Percentiles rank a stretch among this genome's conserved stretches.
phyloP scores from a whole-genome alignment of 1,139 yeast genomes.

The Taphrina sp. region DNA sequence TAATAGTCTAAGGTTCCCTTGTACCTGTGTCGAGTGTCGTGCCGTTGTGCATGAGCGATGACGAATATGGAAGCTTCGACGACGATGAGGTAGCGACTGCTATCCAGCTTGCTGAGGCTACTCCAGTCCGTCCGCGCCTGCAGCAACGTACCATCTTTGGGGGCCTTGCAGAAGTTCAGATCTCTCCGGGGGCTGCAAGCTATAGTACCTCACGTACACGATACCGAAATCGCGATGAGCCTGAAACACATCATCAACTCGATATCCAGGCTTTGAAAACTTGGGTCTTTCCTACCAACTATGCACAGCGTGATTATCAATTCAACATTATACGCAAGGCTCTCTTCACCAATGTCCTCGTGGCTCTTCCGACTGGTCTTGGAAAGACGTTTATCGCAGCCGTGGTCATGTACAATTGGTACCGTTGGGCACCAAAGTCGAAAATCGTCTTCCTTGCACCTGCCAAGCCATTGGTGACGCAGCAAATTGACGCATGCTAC shows the following conservation, averaged over 20 bases:
- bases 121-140: constrained; percentile 7
- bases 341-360: constrained; percentile 68
- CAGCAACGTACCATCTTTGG: constrained; percentile 8
- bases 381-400: constrained; percentile 97
- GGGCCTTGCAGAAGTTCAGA: not conserved
- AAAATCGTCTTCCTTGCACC: constrained; percentile 95
- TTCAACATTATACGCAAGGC: constrained; percentile 72
- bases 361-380: constrained; percentile 94
- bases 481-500: constrained; percentile 90
- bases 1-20: too few species aligned
- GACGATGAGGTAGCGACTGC: constrained; percentile 18
- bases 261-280: constrained; percentile 41
- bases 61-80: constrained; percentile 24
- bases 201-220: constrained; percentile 14
- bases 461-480: constrained; percentile 94
- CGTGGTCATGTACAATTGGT: constrained; percentile 86
- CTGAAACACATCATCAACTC: constrained; percentile 34
- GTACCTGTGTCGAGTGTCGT: too few species aligned
- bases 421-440: constrained; percentile 72
- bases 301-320: constrained; percentile 83
- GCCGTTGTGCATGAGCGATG: constrained; percentile 26
- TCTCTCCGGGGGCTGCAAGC: constrained; percentile 18
- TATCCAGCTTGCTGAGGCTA: not conserved
- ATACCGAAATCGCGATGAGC: constrained; percentile 23
- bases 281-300: constrained; percentile 81